phyloP scores from a whole-genome alignment of 257 asterid species.

The Buddleja alternifolia region DNA sequence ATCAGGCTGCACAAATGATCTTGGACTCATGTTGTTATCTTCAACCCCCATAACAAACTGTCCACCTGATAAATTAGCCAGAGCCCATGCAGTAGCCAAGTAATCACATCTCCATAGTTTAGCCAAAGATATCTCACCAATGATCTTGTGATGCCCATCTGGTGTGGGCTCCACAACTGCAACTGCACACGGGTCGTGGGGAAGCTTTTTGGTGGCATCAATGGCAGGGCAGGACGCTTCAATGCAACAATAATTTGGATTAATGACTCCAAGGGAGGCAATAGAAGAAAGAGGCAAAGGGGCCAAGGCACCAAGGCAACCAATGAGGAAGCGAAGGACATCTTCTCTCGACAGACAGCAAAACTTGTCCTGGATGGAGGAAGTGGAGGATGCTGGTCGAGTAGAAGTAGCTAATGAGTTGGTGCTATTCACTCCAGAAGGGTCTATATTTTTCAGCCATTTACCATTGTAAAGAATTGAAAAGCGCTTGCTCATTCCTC shows the following conservation, averaged over 20 bases:
- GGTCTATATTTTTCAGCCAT: conserved; percentile 74
- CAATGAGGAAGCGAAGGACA: conserved; percentile 86
- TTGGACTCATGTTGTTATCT: conserved; percentile 51
- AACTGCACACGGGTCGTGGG: conserved; percentile 78
- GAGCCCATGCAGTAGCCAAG: conserved; percentile 87
- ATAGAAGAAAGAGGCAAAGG: conserved; percentile 93
- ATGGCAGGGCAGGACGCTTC: conserved; percentile 74
- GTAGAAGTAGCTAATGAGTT: conserved; percentile 37
- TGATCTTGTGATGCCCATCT: conserved; percentile 61
- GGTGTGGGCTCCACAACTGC: conserved; percentile 78
- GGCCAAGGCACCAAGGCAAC: conserved; percentile 97
- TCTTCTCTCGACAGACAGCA: conserved; percentile 96
- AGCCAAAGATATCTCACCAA: conserved; percentile 88
- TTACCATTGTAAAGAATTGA: conserved; percentile 83
- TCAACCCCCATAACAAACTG: conserved; percentile 95
- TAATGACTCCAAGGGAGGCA: conserved; percentile 69
- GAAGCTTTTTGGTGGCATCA: conserved; percentile 57
- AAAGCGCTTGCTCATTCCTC: conserved; percentile 95
- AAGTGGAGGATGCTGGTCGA: conserved; percentile 66
- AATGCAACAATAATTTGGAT: conserved; percentile 62
- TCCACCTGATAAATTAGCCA: conserved; percentile 85
- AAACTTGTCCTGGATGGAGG: conserved; percentile 59
- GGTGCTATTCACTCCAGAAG: conserved; percentile 41
- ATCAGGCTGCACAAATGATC: conserved; percentile 46
- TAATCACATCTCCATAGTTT: conserved; percentile 93